phyloP scores from a whole-genome alignment of 2,329 filamentous ascomycete genomes.

The Tricladium varicosporioides region DNA sequence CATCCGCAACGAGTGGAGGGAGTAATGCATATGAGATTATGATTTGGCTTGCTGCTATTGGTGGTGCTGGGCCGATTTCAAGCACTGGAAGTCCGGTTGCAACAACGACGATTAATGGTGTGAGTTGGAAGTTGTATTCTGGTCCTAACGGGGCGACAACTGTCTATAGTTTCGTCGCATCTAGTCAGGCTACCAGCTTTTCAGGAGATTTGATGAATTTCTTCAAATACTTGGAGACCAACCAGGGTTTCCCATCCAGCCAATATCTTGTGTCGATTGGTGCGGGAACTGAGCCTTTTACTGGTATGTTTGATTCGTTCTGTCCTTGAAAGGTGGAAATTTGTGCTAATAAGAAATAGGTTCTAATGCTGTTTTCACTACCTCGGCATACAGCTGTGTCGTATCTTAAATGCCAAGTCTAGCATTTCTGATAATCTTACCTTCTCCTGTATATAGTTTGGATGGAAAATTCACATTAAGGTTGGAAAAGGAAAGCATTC shows the following conservation, averaged over 20 bases:
- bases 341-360: slow-evolving; percentile 14
- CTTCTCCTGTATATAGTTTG: no score
- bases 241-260: slow-evolving; percentile 44
- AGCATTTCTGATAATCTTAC: not conserved
- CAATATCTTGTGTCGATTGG: slow-evolving; percentile 53
- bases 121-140: slow-evolving; percentile 54
- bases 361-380: slow-evolving; percentile 42
- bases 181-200: slow-evolving; percentile 47
- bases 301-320: no score
- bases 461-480: no score
- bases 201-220: slow-evolving; percentile 56
- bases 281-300: slow-evolving; percentile 56
- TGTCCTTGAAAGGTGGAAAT: not conserved
- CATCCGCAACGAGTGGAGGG: slow-evolving; percentile 42
- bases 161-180: slow-evolving; percentile 58
- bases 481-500: not conserved
- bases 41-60: slow-evolving; percentile 59
- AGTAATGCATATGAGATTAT: slow-evolving; percentile 58
- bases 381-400: slow-evolving; percentile 34
- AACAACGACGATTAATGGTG: slow-evolving; percentile 51
- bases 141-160: slow-evolving; percentile 56
- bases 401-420: not conserved
- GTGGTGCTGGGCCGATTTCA: slow-evolving; percentile 55
- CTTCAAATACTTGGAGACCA: slow-evolving; percentile 50
- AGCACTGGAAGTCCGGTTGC: slow-evolving; percentile 51